A percentile compares a stretch with the other conserved stretches of the same genome.
Evolutionary conservation across 495 filamentous ascomycete species (phyloP).

Genomic region (Xylaria longipes): DNA sequence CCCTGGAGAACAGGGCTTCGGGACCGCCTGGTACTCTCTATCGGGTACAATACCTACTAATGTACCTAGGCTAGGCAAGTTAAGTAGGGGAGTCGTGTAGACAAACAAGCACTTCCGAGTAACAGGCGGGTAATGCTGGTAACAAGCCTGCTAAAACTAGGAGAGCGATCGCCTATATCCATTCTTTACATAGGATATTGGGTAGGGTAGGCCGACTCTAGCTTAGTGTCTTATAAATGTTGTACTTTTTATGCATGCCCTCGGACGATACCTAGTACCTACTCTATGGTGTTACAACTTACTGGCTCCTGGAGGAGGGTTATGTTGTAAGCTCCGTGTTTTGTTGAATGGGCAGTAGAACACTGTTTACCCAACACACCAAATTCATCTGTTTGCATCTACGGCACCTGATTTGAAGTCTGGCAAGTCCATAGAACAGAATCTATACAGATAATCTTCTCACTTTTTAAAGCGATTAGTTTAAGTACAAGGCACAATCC

Average conservation of each 20-base stretch:
- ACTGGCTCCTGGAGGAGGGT: not conserved
- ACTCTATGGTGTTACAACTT: not conserved
- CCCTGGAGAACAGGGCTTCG: not conserved
- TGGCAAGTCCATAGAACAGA: not conserved
- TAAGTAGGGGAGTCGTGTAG: not conserved
- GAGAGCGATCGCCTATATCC: not conserved
- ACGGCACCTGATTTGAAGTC: not conserved
- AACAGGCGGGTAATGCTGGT: constrained; percentile 11
- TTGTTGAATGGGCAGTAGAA: not conserved
- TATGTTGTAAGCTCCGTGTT: not conserved
- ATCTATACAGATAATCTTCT: not conserved
- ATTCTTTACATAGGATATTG: not conserved
- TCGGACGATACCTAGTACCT: not conserved
- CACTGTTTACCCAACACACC: not conserved
- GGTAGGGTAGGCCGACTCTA: not conserved
- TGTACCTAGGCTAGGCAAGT: not conserved
- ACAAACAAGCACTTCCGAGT: not conserved
- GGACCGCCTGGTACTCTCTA: not conserved
- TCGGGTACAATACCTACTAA: not conserved
- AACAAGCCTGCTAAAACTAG: not conserved
- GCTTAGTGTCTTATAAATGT: not conserved
- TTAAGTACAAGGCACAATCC: constrained; percentile 24
- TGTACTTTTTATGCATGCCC: not conserved
- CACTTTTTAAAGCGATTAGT: constrained; percentile 20
- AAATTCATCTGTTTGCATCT: not conserved